Evolutionary conservation across 805 yeast species (phyloP).

Genomic region (Candida nonsorbophila): DNA sequence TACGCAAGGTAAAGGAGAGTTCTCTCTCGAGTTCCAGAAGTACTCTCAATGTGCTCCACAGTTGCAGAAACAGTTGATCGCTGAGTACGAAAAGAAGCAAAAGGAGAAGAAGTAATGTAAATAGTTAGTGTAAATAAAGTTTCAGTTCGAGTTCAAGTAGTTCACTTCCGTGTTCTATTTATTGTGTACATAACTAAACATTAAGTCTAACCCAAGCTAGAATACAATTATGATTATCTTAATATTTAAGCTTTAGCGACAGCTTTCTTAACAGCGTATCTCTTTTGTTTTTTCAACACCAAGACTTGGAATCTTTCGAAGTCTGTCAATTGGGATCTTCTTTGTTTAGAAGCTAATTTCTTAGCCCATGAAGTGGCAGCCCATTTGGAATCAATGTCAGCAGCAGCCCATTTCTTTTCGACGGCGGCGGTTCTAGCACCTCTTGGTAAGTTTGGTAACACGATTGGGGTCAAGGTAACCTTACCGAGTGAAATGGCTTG

Average conservation of each 20-base stretch:
- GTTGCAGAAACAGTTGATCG: conserved; percentile 84
- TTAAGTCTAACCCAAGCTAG: conserved; percentile 20
- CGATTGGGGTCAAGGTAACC: conserved; percentile 90
- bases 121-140: conserved; percentile 1
- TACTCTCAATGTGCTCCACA: conserved; percentile 90
- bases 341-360: conserved; percentile 93
- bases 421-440: conserved; percentile 86
- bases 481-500: conserved; percentile 85
- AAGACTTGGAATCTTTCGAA: conserved; percentile 99
- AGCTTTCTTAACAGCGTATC: conserved; percentile 92
- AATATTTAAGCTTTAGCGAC: conserved; percentile 83
- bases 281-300: conserved; percentile 96
- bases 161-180: no score
- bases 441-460: conserved; percentile 82
- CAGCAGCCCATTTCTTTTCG: conserved; percentile 89
- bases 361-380: conserved; percentile 93
- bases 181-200: conserved; percentile 16
- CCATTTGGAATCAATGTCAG: conserved; percentile 88
- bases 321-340: conserved; percentile 89
- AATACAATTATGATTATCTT: conserved; percentile 19
- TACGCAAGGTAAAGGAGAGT: conserved; percentile 99
- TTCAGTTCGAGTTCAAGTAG: background rate
- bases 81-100: conserved; percentile 51
- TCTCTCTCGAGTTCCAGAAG: conserved; percentile 88
- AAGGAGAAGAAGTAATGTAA: conserved; percentile 14